Evolutionary conservation across 2,329 filamentous ascomycete species (phyloP).

Genomic region (Stachybotrys echinatus): DNA sequence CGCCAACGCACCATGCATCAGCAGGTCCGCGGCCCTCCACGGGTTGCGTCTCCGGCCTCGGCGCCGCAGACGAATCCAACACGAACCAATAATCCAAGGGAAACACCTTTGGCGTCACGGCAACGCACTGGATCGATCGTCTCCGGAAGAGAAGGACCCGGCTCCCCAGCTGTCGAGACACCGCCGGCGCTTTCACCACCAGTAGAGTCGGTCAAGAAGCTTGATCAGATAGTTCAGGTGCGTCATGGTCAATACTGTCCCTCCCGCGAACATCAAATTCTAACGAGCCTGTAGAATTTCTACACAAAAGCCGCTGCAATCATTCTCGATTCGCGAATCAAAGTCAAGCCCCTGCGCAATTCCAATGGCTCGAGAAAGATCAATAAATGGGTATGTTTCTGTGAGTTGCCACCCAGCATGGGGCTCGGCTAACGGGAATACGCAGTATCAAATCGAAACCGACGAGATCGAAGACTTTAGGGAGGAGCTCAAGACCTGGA

Average conservation of each 20-base stretch:
- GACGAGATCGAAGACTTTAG: slow-evolving; percentile 86
- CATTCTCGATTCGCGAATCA: slow-evolving; percentile 75
- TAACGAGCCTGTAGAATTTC: slow-evolving; percentile 62
- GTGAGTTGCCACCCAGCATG: background rate
- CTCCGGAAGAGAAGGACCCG: slow-evolving; percentile 29
- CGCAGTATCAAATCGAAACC: slow-evolving; percentile 91
- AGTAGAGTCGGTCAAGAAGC: slow-evolving; percentile 67
- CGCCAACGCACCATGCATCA: slow-evolving; percentile 67
- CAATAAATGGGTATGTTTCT: slow-evolving; percentile 75
- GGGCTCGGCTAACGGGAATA: slow-evolving; percentile 9
- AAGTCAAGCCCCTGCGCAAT: slow-evolving; percentile 49
- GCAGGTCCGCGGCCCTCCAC: slow-evolving; percentile 71
- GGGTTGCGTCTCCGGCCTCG: slow-evolving; percentile 66
- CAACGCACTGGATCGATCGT: slow-evolving; percentile 39
- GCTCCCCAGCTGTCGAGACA: slow-evolving; percentile 44
- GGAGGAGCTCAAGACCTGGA: slow-evolving; percentile 79
- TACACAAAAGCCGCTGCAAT: slow-evolving; percentile 82
- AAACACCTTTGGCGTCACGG: slow-evolving; percentile 40
- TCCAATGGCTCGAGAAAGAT: slow-evolving; percentile 49
- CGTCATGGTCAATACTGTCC: slow-evolving; percentile 4
- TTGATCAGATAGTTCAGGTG: slow-evolving; percentile 93
- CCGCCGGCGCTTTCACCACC: slow-evolving; percentile 43
- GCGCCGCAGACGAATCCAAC: slow-evolving; percentile 67
- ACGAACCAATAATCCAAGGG: slow-evolving; percentile 70
- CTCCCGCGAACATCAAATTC: background rate